Evolutionary conservation across 345 rosid genomes (phyloP).

Genomic region (Linum usitatissimum): DNA sequence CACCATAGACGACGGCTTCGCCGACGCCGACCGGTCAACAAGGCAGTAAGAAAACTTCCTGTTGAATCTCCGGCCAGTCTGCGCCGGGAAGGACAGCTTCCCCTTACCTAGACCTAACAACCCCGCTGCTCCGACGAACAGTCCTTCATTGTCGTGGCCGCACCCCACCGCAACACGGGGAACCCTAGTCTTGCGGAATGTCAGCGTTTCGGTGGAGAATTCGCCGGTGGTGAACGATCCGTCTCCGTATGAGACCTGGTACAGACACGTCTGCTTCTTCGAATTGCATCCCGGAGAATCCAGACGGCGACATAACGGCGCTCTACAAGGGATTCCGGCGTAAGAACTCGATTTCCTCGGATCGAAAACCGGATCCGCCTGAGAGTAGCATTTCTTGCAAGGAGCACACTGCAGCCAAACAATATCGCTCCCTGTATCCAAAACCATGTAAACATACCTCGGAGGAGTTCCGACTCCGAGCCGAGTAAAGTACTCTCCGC

Average conservation of each 20-base stretch:
- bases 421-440: constrained; percentile 91
- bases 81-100: constrained; percentile 65
- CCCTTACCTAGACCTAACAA: constrained; percentile 88
- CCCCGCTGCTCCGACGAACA: constrained; percentile 91
- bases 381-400: constrained; percentile 75
- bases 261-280: constrained; percentile 46
- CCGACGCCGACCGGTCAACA: constrained; percentile 74
- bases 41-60: constrained; percentile 80
- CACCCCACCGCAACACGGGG: constrained; percentile 71
- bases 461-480: constrained; percentile 88
- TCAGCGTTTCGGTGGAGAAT: constrained; percentile 76
- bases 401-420: constrained; percentile 96
- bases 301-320: constrained; percentile 23
- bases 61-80: constrained; percentile 67
- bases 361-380: constrained; percentile 74
- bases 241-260: constrained; percentile 87
- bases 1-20: constrained; percentile 66
- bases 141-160: constrained; percentile 89
- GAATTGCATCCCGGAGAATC: constrained; percentile 28
- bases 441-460: constrained; percentile 67
- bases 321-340: constrained; percentile 44
- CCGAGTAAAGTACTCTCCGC: constrained; percentile 97
- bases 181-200: constrained; percentile 56
- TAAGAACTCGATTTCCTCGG: constrained; percentile 63
- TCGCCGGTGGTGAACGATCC: constrained; percentile 86